phyloP scores from a whole-genome alignment of 176 grass and related monocot genomes.

The Oryza officinalis region DNA sequence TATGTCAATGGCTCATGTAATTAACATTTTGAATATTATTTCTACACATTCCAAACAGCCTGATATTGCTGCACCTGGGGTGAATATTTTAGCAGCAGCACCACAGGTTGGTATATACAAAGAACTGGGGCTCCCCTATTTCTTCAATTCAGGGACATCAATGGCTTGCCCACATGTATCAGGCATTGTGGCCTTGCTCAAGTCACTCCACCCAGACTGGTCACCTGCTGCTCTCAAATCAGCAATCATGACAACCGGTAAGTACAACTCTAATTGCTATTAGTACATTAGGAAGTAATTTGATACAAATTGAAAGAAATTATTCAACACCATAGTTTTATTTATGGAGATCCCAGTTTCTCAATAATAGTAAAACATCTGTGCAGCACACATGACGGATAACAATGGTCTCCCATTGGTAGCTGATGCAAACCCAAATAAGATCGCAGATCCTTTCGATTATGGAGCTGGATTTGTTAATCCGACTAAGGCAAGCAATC shows the following conservation, averaged over 20 bases:
- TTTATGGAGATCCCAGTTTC: background rate
- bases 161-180: constrained; percentile 70
- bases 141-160: constrained; percentile 48
- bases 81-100: constrained; percentile 54
- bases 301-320: background rate
- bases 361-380: background rate
- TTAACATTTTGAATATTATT: background rate
- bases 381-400: constrained; percentile 48
- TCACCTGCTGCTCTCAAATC: constrained; percentile 26
- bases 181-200: constrained; percentile 57
- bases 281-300: background rate
- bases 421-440: constrained; percentile 45
- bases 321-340: too few relatives aligned
- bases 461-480: constrained; percentile 56
- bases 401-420: constrained; percentile 39
- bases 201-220: constrained; percentile 65
- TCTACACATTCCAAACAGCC: constrained; percentile 41
- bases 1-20: background rate
- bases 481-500: constrained; percentile 45
- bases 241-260: constrained; percentile 63
- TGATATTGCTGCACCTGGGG: constrained; percentile 67
- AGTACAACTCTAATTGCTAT: background rate
- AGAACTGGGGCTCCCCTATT: background rate
- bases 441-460: constrained; percentile 58
- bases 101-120: constrained; percentile 22